Evolutionary conservation across 495 filamentous ascomycete species (phyloP), one percentile per base, ranked within the genome.

Genomic region (Annulohypoxylon maeteangense): DNA sequence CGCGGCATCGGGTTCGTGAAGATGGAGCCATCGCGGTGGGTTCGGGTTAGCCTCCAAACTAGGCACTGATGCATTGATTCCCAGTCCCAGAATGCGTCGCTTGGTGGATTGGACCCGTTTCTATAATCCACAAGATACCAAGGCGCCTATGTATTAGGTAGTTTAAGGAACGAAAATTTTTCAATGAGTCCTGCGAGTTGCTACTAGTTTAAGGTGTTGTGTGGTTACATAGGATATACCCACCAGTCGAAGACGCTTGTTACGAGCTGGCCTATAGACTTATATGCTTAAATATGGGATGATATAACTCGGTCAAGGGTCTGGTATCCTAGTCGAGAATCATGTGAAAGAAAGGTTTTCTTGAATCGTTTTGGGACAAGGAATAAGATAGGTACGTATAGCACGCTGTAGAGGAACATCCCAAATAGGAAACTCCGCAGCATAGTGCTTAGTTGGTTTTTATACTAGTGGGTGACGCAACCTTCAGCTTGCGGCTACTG

Each of bases 31-130:
- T 48, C 10, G 45, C 45, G n/a, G 47, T 51, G 12, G 47, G 23
- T 51, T 29, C 23, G 47, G 45, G 23, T 27, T 25, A 27, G 23
- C 7, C 25, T 27, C 4, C 7, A 7, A 25, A 25, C 47, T 27
- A 51, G 47, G 47, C 47, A 51, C 47, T 51, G 47, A 51, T 51
- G 47, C 47, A 51, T 51, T 51, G 12, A 25, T 23, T 51, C 47
- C 47, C 47, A 51, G 47, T 51, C 7, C 47, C 47, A 29, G n/a
- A 51, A 23, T 51, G 23, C n/a, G 11, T 51, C 22, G 1, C 7
- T 51, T n/a, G 14, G 47, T n/a, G 47, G 47, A 27, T n/a, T 12
- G 16, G 47, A 51, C 47, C 47, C 47, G 23, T 51, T 51, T 11
- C 23, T n/a, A 29, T 51, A 25, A 29, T 29, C 47, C 47, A 27